phyloP scores from a whole-genome alignment of 768 basidiomycete genomes.

The Agrocybe pediades region DNA sequence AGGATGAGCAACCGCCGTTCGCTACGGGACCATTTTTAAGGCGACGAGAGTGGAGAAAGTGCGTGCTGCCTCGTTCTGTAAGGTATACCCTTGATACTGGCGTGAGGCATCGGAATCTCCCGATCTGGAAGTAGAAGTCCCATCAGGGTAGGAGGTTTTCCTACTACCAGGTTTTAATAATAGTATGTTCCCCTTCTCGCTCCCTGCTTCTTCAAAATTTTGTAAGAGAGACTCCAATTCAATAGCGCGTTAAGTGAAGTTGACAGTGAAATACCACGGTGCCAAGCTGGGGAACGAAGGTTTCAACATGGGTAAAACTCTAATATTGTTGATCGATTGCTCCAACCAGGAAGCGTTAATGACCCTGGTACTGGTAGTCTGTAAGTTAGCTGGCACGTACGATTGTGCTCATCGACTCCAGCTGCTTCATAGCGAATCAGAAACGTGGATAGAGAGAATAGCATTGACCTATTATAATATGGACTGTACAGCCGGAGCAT shows the following conservation, averaged over 20 bases:
- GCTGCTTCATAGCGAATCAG: background rate
- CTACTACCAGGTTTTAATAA: conserved; percentile 16
- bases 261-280: background rate
- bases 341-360: background rate
- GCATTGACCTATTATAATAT: conserved; percentile 19
- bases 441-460: conserved; percentile 15
- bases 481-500: conserved; percentile 12
- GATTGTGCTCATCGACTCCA: conserved; percentile 8
- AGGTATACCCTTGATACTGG: conserved; percentile 28
- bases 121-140: conserved; percentile 20
- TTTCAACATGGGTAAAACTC: conserved; percentile 10
- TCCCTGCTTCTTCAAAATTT: background rate
- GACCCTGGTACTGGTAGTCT: background rate
- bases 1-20: conserved; percentile 20
- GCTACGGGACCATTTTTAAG: conserved; percentile 24
- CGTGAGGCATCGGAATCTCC: conserved; percentile 45
- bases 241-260: background rate
- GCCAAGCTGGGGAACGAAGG: conserved; percentile 7
- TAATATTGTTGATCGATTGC: background rate
- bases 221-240: background rate
- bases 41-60: conserved; percentile 23
- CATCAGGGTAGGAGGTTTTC: conserved; percentile 23
- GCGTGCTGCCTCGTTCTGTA: conserved; percentile 46
- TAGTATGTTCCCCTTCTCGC: background rate
- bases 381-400: no score